Conservation (phyloP, 305 asterid species). For the Plantago lanceolata region DNA sequence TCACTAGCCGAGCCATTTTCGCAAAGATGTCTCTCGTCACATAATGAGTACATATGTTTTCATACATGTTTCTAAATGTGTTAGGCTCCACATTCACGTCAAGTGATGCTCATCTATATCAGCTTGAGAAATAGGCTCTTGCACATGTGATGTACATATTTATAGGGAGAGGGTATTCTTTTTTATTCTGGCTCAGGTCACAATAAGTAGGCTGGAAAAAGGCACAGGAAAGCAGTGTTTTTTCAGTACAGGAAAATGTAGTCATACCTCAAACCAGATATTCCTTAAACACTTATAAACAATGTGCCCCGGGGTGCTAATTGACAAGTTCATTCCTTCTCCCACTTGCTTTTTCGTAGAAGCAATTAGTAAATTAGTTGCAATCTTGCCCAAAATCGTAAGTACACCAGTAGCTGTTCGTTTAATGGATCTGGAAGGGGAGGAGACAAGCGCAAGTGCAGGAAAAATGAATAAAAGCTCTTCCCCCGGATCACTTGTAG, state of each 20-base stretch:
- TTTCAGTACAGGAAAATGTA: constrained; percentile 27
- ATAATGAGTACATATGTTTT: not conserved
- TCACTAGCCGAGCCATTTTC: constrained; percentile 70
- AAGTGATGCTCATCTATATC: not conserved
- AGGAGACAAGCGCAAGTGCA: constrained; percentile 71
- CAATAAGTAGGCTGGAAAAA: constrained; percentile 22
- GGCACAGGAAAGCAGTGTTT: constrained; percentile 6
- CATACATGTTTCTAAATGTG: not conserved
- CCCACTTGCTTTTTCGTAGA: constrained; percentile 32
- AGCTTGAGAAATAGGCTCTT: not conserved
- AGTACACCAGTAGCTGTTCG: constrained; percentile 60
- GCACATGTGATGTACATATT: not conserved
- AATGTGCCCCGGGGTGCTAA: constrained; percentile 54
- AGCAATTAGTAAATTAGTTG: constrained; percentile 39
- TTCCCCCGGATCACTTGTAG: constrained; percentile 49
- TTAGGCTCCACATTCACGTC: not conserved
- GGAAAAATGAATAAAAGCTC: constrained; percentile 87
- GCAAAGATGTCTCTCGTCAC: constrained; percentile 22
- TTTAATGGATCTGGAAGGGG: constrained; percentile 72
- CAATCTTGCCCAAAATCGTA: constrained; percentile 55
- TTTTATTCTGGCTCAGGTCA: constrained; percentile 15
- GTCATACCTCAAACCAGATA: constrained; percentile 74
- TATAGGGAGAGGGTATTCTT: not conserved
- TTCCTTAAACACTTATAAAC: constrained; percentile 56
- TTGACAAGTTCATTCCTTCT: constrained; percentile 33